Base-by-base conservation (phyloP, 768 basidiomycete genomes). In the Russula emetica region DNA sequence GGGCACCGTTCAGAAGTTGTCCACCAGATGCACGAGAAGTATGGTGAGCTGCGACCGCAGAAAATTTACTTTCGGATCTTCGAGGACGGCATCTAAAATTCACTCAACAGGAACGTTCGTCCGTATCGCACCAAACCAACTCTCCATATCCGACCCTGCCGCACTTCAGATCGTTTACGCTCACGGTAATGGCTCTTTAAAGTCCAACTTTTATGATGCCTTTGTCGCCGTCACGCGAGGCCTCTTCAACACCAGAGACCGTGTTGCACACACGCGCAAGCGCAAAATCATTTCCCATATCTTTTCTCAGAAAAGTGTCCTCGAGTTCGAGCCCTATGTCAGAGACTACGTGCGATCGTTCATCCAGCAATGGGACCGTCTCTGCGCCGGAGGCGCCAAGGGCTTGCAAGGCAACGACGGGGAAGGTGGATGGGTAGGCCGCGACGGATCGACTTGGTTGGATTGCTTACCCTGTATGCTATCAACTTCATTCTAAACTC, bases 261-360 rank as follows among this genome's bases (percentile, higher is more conserved):
- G 90, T 30, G 70, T 72, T 2, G 88, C 90, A 60, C 92, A 94
- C 71, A 80, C 89, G 3, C 84, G 92, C 49, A 94, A 94, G 74
- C 85, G 92, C 77, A 96, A 96, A 77, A 90, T 97, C 64, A 83
- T 96, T 52, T 87, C 90, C 0, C 85, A 90, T 71, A 87, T 92
- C 69, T 91, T 91, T 75, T 86, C 87, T 1, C 87, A 89, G 71
- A 94, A 94, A 77, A 90, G 75, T 60, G 91, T 96, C 5, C 72
- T 90, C 63, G 89, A 92, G 69, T 95, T 96, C 64, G 92, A 94
- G 72, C 89, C 90, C 0, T 83, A 91, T 64, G 83, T 93, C 61
- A 77, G 83, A 8, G 70, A 76, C 1, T 85, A 89, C 70, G 82
- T 92, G 16, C 72, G 69, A 0, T 76, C 80, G 40, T 73, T 94